phyloP scores from a whole-genome alignment of 345 rosid species.

The Brassica nigra region DNA sequence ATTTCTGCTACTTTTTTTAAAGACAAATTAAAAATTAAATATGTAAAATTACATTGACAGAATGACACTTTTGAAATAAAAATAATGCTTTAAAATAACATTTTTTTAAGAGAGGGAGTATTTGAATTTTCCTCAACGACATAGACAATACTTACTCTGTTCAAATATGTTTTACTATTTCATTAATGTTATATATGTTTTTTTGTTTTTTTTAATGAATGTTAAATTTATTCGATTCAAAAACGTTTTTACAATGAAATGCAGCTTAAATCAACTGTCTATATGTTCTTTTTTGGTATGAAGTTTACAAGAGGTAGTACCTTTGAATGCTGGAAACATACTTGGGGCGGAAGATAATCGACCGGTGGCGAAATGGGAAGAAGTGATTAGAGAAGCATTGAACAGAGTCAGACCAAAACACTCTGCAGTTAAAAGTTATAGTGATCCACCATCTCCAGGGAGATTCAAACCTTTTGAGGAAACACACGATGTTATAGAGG shows the following conservation, averaged over 20 bases:
- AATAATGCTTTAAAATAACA: too few species aligned
- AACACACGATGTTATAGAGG: constrained; percentile 67
- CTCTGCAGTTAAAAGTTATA: constrained; percentile 62
- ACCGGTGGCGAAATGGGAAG: constrained; percentile 85
- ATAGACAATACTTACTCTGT: too few species aligned
- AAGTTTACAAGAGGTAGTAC: constrained; percentile 94
- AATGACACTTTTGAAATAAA: too few species aligned
- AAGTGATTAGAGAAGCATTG: constrained; percentile 72
- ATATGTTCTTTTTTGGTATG: neutral
- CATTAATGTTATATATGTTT: neutral
- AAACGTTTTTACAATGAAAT: too few species aligned
- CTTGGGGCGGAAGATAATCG: constrained; percentile 91
- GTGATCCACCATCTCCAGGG: constrained; percentile 96
- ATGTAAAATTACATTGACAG: too few species aligned
- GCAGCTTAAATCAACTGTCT: too few species aligned
- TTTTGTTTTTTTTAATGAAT: neutral
- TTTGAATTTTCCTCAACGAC: too few species aligned
- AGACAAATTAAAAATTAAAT: too few species aligned
- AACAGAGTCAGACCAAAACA: constrained; percentile 56
- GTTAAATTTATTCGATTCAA: too few species aligned
- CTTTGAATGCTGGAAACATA: constrained; percentile 90
- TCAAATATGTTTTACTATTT: neutral
- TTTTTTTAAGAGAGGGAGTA: too few species aligned
- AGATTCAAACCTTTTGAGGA: constrained; percentile 75
- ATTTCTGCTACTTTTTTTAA: too few species aligned